Evolutionary conservation across 1,139 yeast species (phyloP).

Genomic region (Hansenula sp.): DNA sequence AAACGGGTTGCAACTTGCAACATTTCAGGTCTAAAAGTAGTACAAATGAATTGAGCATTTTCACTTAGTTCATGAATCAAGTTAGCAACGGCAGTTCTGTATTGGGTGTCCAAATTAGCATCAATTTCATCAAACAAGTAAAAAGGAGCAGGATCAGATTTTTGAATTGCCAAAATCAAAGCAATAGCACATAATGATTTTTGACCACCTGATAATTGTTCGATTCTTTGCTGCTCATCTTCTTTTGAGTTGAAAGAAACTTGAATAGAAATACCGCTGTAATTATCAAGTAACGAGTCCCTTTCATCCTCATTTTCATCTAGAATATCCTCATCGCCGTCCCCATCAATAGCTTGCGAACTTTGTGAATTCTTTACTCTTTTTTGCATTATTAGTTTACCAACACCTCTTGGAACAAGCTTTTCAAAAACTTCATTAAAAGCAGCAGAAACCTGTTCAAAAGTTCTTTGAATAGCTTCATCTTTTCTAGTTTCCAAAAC

Average conservation of each 20-base stretch:
- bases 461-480: conserved; percentile 76
- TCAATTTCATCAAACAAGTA: conserved; percentile 94
- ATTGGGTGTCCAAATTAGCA: conserved; percentile 91
- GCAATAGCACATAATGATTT: conserved; percentile 94
- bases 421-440: conserved; percentile 73
- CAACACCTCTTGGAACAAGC: conserved; percentile 82
- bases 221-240: conserved; percentile 85
- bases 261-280: conserved; percentile 78
- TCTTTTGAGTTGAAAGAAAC: conserved; percentile 88
- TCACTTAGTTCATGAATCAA: conserved; percentile 63
- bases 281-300: conserved; percentile 46
- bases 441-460: conserved; percentile 69
- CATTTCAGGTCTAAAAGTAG: conserved; percentile 95
- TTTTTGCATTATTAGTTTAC: conserved; percentile 65
- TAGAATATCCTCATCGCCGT: conserved; percentile 23
- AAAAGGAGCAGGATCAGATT: conserved; percentile 96
- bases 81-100: conserved; percentile 82
- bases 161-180: conserved; percentile 87
- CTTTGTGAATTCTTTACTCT: conserved; percentile 24
- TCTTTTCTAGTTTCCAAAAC: conserved; percentile 76
- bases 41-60: conserved; percentile 87
- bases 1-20: conserved; percentile 81
- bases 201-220: conserved; percentile 95
- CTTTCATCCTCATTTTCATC: conserved; percentile 22
- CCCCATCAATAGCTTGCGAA: conserved; percentile 15